Base-by-base conservation (phyloP, 176 grass and related monocot species). In the Avena eriantha region DNA sequence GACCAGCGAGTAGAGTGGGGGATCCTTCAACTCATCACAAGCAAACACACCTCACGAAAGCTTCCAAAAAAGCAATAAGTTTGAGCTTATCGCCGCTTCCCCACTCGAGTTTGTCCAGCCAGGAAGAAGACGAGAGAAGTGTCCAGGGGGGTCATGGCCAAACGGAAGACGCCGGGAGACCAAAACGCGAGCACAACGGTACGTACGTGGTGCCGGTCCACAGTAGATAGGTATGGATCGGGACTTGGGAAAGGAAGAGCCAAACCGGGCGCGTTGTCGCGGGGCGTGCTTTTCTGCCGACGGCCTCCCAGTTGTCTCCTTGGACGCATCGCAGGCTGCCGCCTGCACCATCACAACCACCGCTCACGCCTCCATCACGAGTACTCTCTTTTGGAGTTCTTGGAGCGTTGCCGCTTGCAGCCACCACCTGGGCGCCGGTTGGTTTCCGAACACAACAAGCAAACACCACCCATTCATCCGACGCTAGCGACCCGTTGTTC, bases 241-340 rank as follows among this genome's bases (percentile, higher is more conserved):
- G 39, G 39, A 41, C 39, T 41, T 41, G 39, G 1, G 5, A 45
- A 45, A 45, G 41, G 7, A 45, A 45, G 7, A 45, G 41, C 29
- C 29, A 29, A 29, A 29, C 29, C 29, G 29, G 29, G 29, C 29
- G 29, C 29, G 29, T 29, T 29, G 29, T 29, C 39, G 39, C 39
- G 7, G 39, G 7, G 39, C 39, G 45, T 2, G 9, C 43, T 18
- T 35, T 50, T 10, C 2, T 19, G 17, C 34, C 79, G 12, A 24
- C 58, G 76, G 55, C 67, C 66, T 50, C 47, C 48, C 12, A 17
- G 71, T 5, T 34, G 86, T 49, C 73, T 67, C 69, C 19, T 85
- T 89, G 88, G 88, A 86, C 73, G 80, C 73, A 88, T 71, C 80
- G 65, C 70, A 43, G 77, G 46, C 46, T 17, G 23, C 7, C 43